phyloP scores from a whole-genome alignment of 345 rosid genomes.

The Theobroma cacao region DNA sequence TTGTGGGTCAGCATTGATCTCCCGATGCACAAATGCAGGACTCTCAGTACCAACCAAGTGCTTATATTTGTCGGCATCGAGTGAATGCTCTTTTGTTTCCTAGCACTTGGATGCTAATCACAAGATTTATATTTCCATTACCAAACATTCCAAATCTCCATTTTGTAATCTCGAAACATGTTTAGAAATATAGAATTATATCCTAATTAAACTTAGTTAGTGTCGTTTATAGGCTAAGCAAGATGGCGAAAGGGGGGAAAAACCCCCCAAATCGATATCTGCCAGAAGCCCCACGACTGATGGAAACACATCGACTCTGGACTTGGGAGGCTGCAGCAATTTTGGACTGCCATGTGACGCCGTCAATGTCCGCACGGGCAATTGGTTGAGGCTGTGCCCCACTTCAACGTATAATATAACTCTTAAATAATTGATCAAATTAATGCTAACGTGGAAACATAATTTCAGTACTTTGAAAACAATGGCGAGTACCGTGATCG shows the following conservation, averaged over 20 bases:
- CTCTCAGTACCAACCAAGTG: not conserved
- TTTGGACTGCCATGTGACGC: not conserved
- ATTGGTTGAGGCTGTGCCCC: not conserved
- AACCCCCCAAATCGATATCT: not conserved
- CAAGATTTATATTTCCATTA: not conserved
- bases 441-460: not conserved
- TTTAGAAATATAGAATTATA: not conserved
- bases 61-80: not conserved
- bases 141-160: not conserved
- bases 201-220: not conserved
- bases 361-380: not conserved
- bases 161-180: not conserved
- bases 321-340: not conserved
- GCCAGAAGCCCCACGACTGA: slow-evolving; percentile 1
- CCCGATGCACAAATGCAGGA: not conserved
- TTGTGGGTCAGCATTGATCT: not conserved
- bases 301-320: not conserved
- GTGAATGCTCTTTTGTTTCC: not conserved
- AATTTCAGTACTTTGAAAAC: too few species aligned
- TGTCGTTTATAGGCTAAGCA: not conserved
- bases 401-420: too few species aligned
- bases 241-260: not conserved
- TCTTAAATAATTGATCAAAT: not conserved
- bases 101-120: not conserved
- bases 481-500: too few species aligned